Base-by-base conservation (phyloP, 768 basidiomycete genomes). In the Dendrothele bispora region DNA sequence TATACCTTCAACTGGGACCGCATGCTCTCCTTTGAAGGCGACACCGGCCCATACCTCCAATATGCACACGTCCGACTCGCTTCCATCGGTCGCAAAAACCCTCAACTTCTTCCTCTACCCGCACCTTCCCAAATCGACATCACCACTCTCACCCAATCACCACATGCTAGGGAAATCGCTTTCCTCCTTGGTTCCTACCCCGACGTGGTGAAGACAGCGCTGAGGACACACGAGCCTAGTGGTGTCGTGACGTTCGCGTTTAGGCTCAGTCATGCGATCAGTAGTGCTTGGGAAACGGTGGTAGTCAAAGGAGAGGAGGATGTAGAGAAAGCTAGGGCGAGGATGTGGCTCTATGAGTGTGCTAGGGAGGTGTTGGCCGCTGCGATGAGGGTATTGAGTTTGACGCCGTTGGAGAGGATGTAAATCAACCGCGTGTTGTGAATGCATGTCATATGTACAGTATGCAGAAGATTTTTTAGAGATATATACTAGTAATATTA, bases 11-110 rank as follows among this genome's bases (percentile, higher is more conserved):
- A 93, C 67, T 91, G 91, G 86, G 83, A 89, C 52, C 83, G 93
- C 34, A 95, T 97, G 91, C 80, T 86, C 41, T 92, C 91, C 27
- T 97, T 95, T 65, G 92, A 97, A 65, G 95, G 95, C 36, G 95
- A 98, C 68, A 95, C 92, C 0, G 92, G 91, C 1, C 91, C 93
- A 0, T 98, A 97, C 72, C 82, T 98, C 22, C 95, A 98, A 73
- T 98, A 98, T 65, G 91, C 93, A 0, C 95, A 97, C 69, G 94
- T 94, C 56, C 90, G 95, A 17, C 75, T 98, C 25, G 80, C 87
- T 6, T 97, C 94, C 2, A 86, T 98, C 61, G 83, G 83, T 55
- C 90, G 94, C 48, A 95, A 95, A 68, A 94, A 95, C 68, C 91
- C 91, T 2, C 79, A 89, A 49, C 83, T 95, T 25, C 69, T 90